A percentile compares a stretch with the other conserved stretches of the same genome.
phyloP scores from a whole-genome alignment of 805 yeast genomes.

The Candida insectalens region DNA sequence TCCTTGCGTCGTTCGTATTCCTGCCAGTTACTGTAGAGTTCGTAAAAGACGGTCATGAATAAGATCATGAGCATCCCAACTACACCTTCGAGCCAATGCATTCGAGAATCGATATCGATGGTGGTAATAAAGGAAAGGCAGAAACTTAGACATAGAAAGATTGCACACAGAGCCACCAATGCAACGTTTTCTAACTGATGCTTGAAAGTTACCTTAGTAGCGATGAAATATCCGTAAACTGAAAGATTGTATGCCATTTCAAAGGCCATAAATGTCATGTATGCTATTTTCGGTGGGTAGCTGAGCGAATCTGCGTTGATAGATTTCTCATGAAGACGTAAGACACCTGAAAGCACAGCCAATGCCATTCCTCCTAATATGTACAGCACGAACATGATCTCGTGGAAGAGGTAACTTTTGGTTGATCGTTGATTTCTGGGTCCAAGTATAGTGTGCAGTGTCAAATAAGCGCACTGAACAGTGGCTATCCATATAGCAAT shows the following conservation, averaged over 20 bases:
- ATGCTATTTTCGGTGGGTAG: constrained; percentile 22
- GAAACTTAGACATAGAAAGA: constrained; percentile 27
- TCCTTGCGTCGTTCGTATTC: constrained; percentile 40
- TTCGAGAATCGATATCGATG: constrained; percentile 25
- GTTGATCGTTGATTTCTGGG: constrained; percentile 1
- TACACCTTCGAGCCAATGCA: constrained; percentile 40
- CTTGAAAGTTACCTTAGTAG: constrained; percentile 30
- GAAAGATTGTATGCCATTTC: constrained; percentile 21
- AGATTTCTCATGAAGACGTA: constrained; percentile 1
- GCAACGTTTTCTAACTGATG: constrained; percentile 38
- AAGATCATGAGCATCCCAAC: too few relatives aligned
- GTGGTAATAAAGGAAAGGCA: constrained; percentile 19
- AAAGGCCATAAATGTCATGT: constrained; percentile 22
- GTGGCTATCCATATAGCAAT: constrained; percentile 43
- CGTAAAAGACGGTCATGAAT: constrained; percentile 50
- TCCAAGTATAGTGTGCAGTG: too few relatives aligned
- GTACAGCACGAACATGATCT: background rate
- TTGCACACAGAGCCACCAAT: constrained; percentile 32
- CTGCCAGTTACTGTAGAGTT: constrained; percentile 52
- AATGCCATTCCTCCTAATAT: background rate
- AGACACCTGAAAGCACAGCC: constrained; percentile 4
- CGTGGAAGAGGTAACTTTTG: background rate
- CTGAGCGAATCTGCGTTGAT: constrained; percentile 4
- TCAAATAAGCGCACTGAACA: constrained; percentile 11
- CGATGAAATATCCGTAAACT: constrained; percentile 30